Evolutionary conservation across 306 rosid genomes (phyloP).

Genomic region (Glycine tomentella): DNA sequence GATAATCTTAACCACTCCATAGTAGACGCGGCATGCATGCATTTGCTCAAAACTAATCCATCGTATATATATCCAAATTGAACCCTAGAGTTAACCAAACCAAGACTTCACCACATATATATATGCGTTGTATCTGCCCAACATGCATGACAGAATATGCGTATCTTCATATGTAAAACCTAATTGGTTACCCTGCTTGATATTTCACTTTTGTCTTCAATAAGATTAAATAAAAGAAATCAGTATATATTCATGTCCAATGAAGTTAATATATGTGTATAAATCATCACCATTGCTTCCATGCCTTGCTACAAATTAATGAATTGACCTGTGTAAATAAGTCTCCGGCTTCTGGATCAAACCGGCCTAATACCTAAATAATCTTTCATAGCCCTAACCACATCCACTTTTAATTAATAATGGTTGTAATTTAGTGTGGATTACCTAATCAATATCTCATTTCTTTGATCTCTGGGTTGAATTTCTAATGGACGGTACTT

Average conservation of each 20-base stretch:
- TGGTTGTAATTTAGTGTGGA: slow-evolving; percentile 46
- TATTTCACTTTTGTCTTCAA: slow-evolving; percentile 8
- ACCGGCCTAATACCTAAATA: slow-evolving; percentile 69
- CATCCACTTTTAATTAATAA: slow-evolving; percentile 51
- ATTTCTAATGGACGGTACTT: slow-evolving; percentile 14
- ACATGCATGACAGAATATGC: slow-evolving; percentile 10
- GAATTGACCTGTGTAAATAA: slow-evolving; percentile 42
- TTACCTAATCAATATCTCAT: slow-evolving; percentile 58
- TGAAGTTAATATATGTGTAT: slow-evolving; percentile 25
- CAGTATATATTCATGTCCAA: slow-evolving; percentile 23
- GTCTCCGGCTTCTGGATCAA: slow-evolving; percentile 46
- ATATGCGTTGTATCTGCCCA: slow-evolving; percentile 13
- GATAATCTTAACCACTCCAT: slow-evolving; percentile 53
- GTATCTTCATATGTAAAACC: slow-evolving; percentile 25
- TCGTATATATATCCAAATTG: slow-evolving; percentile 35
- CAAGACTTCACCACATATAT: slow-evolving; percentile 30
- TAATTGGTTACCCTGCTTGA: slow-evolving; percentile 2
- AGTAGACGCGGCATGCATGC: slow-evolving; percentile 52
- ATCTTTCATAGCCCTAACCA: slow-evolving; percentile 55
- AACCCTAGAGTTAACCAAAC: slow-evolving; percentile 46
- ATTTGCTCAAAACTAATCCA: slow-evolving; percentile 38
- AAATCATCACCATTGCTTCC: slow-evolving; percentile 18
- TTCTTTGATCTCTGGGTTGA: slow-evolving; percentile 27
- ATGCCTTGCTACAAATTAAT: background rate
- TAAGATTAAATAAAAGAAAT: background rate